Evolutionary conservation across 2,329 filamentous ascomycete species (phyloP), one percentile per base, ranked within the genome.

Genomic region (Alternaria longipes): DNA sequence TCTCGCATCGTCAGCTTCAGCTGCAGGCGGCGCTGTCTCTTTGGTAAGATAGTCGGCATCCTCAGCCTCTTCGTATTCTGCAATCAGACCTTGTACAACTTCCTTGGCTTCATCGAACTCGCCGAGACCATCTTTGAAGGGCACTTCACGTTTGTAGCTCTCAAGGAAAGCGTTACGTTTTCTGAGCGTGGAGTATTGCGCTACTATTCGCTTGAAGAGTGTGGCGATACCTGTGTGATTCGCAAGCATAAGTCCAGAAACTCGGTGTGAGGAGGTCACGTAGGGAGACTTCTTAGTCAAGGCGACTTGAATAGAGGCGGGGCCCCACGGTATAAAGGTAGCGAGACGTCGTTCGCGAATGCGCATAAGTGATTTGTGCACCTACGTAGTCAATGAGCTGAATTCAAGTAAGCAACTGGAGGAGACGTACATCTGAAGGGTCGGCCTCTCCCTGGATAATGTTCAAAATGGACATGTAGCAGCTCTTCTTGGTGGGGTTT

Each of bases 381-480:
- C 88, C 84, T 86, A 59, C 6, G 4, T 14, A 26, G 16, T 72
- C 46, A 72, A 65, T 22, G 18, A 46, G 42, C 22, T 26, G 2
- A 16, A 28, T 54, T 14, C 8, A 11, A 34, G 1, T 20, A 14
- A 32, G 8, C n/a, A 38, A 18, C 26, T 14, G 12, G 9, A 3
- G 28, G n/a, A 30, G 22, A 63, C 80, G 68, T 74, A 86, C 92
- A 80, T 99, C 96, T 3, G 94, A 98, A 8, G 95, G 94, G 77
- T 99, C 96, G 40, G 96, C 95, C 79, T 99, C 95, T 74, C 95
- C 95, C 83, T 98, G 95, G 72, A 99, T 99, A 73, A 99, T 97
- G 80, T 99, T 98, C 65, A 99, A 85, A 70, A 99, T 98, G 49
- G 93, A 97, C 75, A 99, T 98, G 83, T 99, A 99, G 83, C 95